phyloP scores from a whole-genome alignment of 2,329 filamentous ascomycete genomes.

The Byssochlamys sp. region DNA sequence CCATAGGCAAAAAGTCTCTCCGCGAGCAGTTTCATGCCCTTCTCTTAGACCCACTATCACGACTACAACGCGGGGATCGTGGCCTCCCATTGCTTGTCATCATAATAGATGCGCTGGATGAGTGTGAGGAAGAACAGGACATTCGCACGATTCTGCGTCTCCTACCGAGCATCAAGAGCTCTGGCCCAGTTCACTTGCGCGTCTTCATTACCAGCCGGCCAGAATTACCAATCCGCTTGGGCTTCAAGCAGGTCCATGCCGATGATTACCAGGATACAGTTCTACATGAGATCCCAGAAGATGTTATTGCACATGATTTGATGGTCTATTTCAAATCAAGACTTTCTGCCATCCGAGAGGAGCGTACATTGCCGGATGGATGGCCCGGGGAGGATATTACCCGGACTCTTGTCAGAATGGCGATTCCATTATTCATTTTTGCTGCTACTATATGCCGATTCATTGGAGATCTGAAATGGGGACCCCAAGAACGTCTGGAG shows the following conservation, averaged over 20 bases:
- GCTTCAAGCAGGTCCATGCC: slow-evolving; percentile 6
- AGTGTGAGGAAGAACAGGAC: slow-evolving; percentile 15
- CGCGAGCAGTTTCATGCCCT: slow-evolving; percentile 18
- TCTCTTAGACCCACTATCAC: slow-evolving; percentile 11
- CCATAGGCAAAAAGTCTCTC: slow-evolving; percentile 13
- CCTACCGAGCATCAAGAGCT: slow-evolving; percentile 8
- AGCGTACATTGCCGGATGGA: neutral
- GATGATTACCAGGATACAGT: neutral
- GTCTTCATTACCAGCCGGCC: slow-evolving; percentile 21
- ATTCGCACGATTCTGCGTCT: slow-evolving; percentile 14
- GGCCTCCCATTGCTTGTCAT: slow-evolving; percentile 4
- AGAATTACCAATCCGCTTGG: slow-evolving; percentile 15
- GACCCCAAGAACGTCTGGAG: neutral
- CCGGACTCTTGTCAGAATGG: slow-evolving; percentile 14
- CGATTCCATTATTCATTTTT: slow-evolving; percentile 15
- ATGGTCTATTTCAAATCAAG: neutral
- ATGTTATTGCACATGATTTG: neutral
- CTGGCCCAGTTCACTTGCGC: slow-evolving; percentile 8
- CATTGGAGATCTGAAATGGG: slow-evolving; percentile 5
- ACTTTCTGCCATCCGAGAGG: neutral
- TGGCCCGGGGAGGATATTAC: neutral
- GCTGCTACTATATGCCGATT: slow-evolving; percentile 11
- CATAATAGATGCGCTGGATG: slow-evolving; percentile 20
- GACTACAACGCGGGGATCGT: neutral
- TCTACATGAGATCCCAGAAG: neutral